Evolutionary conservation across 225 moss, liverwort and hornwort species (phyloP), one percentile per base, ranked within the genome.

Genomic region (Rhytidiadelphus loreus): DNA sequence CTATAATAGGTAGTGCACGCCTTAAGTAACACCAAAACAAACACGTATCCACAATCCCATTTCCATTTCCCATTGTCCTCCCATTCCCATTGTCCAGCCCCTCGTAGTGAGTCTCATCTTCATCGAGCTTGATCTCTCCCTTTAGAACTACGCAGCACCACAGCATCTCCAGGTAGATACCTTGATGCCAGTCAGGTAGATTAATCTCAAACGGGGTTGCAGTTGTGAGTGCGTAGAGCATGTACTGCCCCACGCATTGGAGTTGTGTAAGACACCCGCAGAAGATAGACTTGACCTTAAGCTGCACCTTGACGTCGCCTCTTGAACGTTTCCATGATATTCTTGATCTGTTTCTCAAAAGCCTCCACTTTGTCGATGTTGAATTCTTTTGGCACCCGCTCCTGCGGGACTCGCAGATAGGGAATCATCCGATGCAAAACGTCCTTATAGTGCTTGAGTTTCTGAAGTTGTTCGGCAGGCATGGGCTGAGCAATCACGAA

Each of bases 261-360:
- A 79, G 29, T 79, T 39, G 28, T 10, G 56, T 17, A 77, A 6
- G 16, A 26, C 56, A 25, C 58, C 26, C 39, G 18, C 41, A 41
- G 57, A 58, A 28, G 59, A 3, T 4, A 39, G 39, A 29, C 24
- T 39, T 28, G 21, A 15, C 21, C 44, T 87, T 44, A 83, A 56
- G 29, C 76, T 73, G 78, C 84, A 50, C 85, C 91, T 68, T 89
- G 83, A 39, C 93, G 94, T 8, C 98, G 83, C 63, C 95, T 93
- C 90, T 98, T 98, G 76, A 98, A 98, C 4, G 98, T 96, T 73
- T 98, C 96, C 96, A 98, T 96, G 29, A 98, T 98, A n/a, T 91
- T 97, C 4, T 93, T 90, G 80, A 98, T 98, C 82, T 98, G 98
- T 77, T 96, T 98, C 88, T 96, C 97, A 46, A 97, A 98, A 35